Evolutionary conservation across 257 asterid genomes (phyloP).

Genomic region (Plantago elongata): DNA sequence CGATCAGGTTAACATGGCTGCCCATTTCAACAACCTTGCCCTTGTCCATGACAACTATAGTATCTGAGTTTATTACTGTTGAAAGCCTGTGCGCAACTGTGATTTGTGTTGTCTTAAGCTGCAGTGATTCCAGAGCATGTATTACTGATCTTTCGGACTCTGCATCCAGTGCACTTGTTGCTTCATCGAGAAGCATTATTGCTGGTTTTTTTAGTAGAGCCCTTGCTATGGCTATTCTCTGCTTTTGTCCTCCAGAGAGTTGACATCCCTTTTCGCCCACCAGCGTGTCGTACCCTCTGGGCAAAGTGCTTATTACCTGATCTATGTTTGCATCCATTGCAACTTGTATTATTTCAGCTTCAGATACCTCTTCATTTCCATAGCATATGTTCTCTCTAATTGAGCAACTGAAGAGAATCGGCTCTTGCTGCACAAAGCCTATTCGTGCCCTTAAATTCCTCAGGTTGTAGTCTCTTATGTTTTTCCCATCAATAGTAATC

Average conservation of each 20-base stretch:
- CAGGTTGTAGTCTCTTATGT: conserved; percentile 43
- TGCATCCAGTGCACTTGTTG: conserved; percentile 82
- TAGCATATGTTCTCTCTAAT: conserved; percentile 63
- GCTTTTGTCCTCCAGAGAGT: conserved; percentile 87
- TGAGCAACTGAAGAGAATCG: conserved; percentile 66
- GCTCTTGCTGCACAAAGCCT: conserved; percentile 82
- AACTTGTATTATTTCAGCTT: conserved; percentile 60
- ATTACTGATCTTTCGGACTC: conserved; percentile 66
- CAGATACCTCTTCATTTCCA: conserved; percentile 64
- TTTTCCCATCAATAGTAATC: conserved; percentile 51
- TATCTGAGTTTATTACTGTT: conserved; percentile 55
- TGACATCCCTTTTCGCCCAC: conserved; percentile 82
- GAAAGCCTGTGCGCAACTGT: conserved; percentile 81
- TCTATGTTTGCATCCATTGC: conserved; percentile 63
- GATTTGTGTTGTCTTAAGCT: conserved; percentile 42
- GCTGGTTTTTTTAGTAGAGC: conserved; percentile 61
- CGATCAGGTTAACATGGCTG: conserved; percentile 44
- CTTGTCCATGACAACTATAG: conserved; percentile 63
- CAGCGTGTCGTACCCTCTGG: conserved; percentile 53
- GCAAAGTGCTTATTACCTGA: conserved; percentile 61
- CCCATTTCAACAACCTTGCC: conserved; percentile 73
- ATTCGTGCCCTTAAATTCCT: conserved; percentile 45
- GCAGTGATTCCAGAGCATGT: conserved; percentile 46
- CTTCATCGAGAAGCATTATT: conserved; percentile 71
- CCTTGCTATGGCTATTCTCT: conserved; percentile 66